These are phyloP conservation scores for Colletotrichum sp. DNA, from an alignment of 2,329 filamentous ascomycete species.

Conservation along the genomic window DNA sequence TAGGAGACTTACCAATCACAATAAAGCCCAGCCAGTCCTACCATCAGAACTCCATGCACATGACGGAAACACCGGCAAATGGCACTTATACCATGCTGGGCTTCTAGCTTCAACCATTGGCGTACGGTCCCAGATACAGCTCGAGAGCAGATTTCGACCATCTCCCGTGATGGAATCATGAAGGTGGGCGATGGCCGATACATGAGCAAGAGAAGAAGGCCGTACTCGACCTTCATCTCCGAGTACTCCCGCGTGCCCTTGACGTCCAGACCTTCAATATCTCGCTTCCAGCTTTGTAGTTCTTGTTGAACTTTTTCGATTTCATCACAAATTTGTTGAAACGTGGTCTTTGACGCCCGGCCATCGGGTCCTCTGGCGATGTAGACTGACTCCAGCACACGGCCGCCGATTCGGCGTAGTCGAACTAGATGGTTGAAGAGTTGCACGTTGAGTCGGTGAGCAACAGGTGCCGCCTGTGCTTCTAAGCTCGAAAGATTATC, in stretches of 20 bases:
- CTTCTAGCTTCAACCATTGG: conserved; percentile 24
- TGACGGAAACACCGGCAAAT: conserved; percentile 24
- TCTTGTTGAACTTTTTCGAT: conserved; percentile 21
- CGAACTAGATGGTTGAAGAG: conserved; percentile 20
- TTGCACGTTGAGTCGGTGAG: conserved; percentile 15
- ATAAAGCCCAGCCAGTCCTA: conserved; percentile 26
- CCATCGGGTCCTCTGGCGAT: conserved; percentile 26
- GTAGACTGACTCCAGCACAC: conserved; percentile 28
- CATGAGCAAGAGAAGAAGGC: conserved; percentile 24
- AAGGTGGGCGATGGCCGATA: conserved; percentile 27
- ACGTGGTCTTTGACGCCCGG: conserved; percentile 21
- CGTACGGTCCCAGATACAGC: conserved; percentile 23
- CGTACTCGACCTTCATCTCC: conserved; percentile 28
- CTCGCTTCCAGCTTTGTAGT: conserved; percentile 23
- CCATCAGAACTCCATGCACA: conserved; percentile 24
- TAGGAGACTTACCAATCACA: conserved; percentile 26
- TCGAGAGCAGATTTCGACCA: conserved; percentile 25
- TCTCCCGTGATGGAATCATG: conserved; percentile 27
- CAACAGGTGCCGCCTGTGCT: conserved; percentile 5
- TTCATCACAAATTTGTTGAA: conserved; percentile 25
- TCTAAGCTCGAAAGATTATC: conserved; percentile 20
- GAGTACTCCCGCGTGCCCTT: conserved; percentile 26
- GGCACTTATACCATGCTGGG: conserved; percentile 20
- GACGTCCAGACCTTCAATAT: conserved; percentile 19
- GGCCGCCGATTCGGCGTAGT: conserved; percentile 24